Evolutionary conservation across 192 early-diverging fungal species (phyloP), one percentile per base, ranked within the genome.

Genomic region (Mortierella alpina): DNA sequence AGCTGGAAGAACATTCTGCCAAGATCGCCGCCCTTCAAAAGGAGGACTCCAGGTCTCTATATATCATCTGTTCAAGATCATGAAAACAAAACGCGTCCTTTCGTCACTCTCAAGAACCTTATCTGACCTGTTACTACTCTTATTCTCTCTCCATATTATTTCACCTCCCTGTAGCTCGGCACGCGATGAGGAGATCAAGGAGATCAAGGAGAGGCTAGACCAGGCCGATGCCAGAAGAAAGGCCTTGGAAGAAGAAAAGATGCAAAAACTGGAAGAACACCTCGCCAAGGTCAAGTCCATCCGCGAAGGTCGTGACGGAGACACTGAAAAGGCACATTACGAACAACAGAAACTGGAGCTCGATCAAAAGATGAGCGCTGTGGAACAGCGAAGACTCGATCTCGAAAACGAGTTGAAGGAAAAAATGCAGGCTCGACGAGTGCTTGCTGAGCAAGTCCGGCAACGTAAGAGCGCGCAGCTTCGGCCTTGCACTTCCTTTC

Each of bases 341-440:
- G 77, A 80, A 47, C 77, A 80, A 23, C 66, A 80, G 8, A 80
- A 72, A 53, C 45, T 22, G 15, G 77, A 80, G 7, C 31, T 80
- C 59, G 77, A 80, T 13, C 64, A 80, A 46, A 80, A 80, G 66
- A 80, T 80, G 77, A 80, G 72, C 60, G 77, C 69, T 17, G 77
- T 65, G 0, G 77, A 80, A 23, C 77, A 80, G 47, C 69, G 77
- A 10, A 57, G 77, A 14, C 20, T 59, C 9, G 69, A 80, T 55
- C 66, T 80, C 15, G 77, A 80, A 49, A 68, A 60, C 17, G 47
- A 64, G 7, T 48, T 80, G n/a, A 80, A 80, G 54, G 77, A 80
- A 15, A 80, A 72, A 59, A 80, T 80, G 48, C 77, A 68, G 31
- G 77, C 70, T 31, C 57, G 70, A 8, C 77, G 68, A 57, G 49